A percentile compares a stretch with the other conserved stretches of the same genome.
These are phyloP conservation scores for Glaciozyma antarctica DNA, from an alignment of 768 basidiomycete genomes.

Conservation along the genomic window DNA sequence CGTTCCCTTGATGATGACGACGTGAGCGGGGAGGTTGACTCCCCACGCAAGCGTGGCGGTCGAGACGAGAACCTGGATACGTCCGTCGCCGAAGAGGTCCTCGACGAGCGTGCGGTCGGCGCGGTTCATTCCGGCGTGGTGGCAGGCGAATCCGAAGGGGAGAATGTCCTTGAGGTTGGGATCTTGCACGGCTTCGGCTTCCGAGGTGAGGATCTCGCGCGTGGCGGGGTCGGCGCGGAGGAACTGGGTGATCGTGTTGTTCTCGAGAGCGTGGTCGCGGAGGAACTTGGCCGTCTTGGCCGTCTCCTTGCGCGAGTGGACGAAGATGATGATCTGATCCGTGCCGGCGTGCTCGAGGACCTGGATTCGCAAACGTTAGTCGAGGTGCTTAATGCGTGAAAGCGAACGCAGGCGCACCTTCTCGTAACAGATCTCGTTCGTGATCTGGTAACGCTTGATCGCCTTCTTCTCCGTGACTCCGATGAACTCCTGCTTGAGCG, in stretches of 20 bases:
- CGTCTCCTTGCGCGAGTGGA: constrained; percentile 96
- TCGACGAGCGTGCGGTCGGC: constrained; percentile 87
- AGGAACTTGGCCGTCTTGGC: constrained; percentile 93
- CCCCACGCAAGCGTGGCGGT: constrained; percentile 99
- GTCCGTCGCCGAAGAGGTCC: constrained; percentile 84
- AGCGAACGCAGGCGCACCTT: constrained; percentile 47
- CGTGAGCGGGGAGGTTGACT: constrained; percentile 94
- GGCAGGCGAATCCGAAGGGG: constrained; percentile 94
- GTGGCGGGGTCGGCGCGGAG: constrained; percentile 84
- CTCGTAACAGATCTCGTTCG: constrained; percentile 98
- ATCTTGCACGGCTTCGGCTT: constrained; percentile 74
- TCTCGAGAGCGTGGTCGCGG: constrained; percentile 88
- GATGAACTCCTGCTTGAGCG: constrained; percentile 90
- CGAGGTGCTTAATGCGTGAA: background rate
- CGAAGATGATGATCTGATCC: constrained; percentile 90
- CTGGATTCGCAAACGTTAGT: constrained; percentile 5
- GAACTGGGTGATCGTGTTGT: constrained; percentile 91
- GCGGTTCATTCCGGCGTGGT: constrained; percentile 91
- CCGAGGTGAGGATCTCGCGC: constrained; percentile 76
- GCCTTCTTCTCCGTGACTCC: constrained; percentile 99
- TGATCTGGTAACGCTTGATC: constrained; percentile 93
- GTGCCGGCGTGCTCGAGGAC: constrained; percentile 79
- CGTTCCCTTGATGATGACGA: constrained; percentile 99
- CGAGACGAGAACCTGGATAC: constrained; percentile 87
- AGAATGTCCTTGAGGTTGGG: constrained; percentile 73